Conservation (phyloP, 495 filamentous ascomycete genomes). For the Penicillium lividum region DNA sequence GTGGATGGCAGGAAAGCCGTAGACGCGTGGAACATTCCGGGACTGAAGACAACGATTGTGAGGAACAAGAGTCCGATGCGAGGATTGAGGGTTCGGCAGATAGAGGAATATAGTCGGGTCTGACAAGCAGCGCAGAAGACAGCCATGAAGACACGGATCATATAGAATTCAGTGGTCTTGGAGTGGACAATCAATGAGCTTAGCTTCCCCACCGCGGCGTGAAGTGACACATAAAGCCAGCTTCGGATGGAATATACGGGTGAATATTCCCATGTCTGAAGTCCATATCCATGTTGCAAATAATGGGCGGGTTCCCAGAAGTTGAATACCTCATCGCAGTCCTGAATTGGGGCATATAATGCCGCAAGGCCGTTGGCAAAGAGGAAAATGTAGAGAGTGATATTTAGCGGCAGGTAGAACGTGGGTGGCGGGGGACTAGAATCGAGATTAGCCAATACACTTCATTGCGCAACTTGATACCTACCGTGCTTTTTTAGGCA, state of each 20-base stretch:
- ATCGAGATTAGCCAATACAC: slow-evolving; percentile 16
- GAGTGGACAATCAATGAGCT: slow-evolving; percentile 58
- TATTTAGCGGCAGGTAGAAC: slow-evolving; percentile 69
- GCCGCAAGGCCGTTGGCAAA: slow-evolving; percentile 73
- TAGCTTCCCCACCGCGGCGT: slow-evolving; percentile 69
- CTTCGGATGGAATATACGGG: slow-evolving; percentile 93
- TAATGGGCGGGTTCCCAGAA: slow-evolving; percentile 99
- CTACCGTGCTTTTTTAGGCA: slow-evolving; percentile 38
- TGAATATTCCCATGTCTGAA: slow-evolving; percentile 99
- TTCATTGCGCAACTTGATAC: neutral
- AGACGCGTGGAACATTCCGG: slow-evolving; percentile 92
- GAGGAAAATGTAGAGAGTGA: slow-evolving; percentile 76
- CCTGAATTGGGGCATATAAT: slow-evolving; percentile 87
- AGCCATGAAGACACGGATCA: slow-evolving; percentile 73
- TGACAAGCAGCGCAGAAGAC: slow-evolving; percentile 77
- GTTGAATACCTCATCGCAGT: slow-evolving; percentile 99
- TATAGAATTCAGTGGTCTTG: slow-evolving; percentile 80
- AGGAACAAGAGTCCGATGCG: slow-evolving; percentile 83
- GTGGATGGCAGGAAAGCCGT: slow-evolving; percentile 86
- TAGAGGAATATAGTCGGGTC: slow-evolving; percentile 72
- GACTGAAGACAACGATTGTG: slow-evolving; percentile 69
- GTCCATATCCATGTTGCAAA: slow-evolving; percentile 84
- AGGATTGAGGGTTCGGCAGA: slow-evolving; percentile 72
- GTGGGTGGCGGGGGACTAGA: slow-evolving; percentile 51
- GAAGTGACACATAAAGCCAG: slow-evolving; percentile 90